phyloP scores from a whole-genome alignment of 768 basidiomycete species.

The Phylloporus arenicola region DNA sequence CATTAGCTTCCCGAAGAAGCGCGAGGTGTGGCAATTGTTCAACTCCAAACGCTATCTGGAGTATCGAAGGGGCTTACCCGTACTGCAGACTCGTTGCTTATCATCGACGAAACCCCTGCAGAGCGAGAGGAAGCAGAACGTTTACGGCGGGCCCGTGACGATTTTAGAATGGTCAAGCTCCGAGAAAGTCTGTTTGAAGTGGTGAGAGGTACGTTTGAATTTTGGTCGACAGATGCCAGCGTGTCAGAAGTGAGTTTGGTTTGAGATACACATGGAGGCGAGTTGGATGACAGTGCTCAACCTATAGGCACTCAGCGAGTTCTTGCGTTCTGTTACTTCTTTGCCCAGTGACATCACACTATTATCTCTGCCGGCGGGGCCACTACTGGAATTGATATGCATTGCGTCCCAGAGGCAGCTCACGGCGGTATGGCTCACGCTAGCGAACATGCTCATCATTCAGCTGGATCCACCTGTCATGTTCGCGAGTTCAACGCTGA shows the following conservation, averaged over 20 bases:
- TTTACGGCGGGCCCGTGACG: conserved; percentile 57
- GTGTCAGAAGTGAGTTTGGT: conserved; percentile 61
- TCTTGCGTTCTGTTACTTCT: conserved; percentile 82
- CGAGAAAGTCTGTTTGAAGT: conserved; percentile 61
- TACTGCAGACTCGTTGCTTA: conserved; percentile 59
- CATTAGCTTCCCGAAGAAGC: conserved; percentile 69
- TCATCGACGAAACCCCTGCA: conserved; percentile 54
- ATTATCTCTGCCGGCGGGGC: conserved; percentile 74
- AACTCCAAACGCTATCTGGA: conserved; percentile 78
- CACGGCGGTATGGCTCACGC: conserved; percentile 78
- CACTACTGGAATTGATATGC: conserved; percentile 76
- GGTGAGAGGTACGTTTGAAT: conserved; percentile 55
- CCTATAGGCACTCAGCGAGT: conserved; percentile 66
- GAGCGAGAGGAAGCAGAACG: conserved; percentile 46
- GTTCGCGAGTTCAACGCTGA: conserved; percentile 38
- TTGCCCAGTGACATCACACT: conserved; percentile 73
- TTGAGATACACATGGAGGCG: background rate
- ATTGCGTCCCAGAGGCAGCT: conserved; percentile 64
- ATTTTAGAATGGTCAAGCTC: conserved; percentile 56
- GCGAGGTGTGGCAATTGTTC: conserved; percentile 55
- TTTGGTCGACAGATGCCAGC: conserved; percentile 78
- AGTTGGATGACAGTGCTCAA: conserved; percentile 1
- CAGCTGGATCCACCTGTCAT: conserved; percentile 73
- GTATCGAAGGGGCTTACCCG: conserved; percentile 85
- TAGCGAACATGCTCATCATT: conserved; percentile 73